These are phyloP conservation scores for Rhizopogon sp. DNA, from an alignment of 768 basidiomycete genomes.

Conservation along the genomic window DNA sequence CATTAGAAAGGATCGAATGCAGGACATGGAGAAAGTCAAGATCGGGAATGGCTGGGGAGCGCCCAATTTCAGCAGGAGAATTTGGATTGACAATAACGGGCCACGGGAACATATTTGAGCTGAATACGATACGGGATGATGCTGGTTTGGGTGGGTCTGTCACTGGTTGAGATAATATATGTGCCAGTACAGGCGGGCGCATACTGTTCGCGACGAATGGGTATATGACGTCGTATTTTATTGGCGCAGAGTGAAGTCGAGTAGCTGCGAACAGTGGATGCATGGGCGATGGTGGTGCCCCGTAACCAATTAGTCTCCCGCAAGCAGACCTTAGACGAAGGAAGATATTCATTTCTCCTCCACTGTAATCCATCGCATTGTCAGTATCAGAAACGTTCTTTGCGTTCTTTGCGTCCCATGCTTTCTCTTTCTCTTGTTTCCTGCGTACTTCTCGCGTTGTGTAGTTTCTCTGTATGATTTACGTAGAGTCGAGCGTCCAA, in stretches of 20 bases:
- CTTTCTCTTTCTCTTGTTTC: too few species aligned
- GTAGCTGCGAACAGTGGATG: constrained; percentile 60
- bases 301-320: too few species aligned
- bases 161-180: constrained; percentile 56
- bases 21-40: constrained; percentile 58
- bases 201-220: too few species aligned
- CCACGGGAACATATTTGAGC: constrained; percentile 59
- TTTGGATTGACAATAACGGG: constrained; percentile 43
- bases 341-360: not conserved
- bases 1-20: constrained; percentile 46
- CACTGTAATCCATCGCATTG: constrained; percentile 20
- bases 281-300: constrained; percentile 40
- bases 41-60: constrained; percentile 44
- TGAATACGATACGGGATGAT: constrained; percentile 45
- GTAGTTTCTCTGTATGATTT: too few species aligned
- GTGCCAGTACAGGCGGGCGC: constrained; percentile 46
- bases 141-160: constrained; percentile 52
- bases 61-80: constrained; percentile 12
- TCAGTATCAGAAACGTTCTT: not conserved
- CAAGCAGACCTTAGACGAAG: too few species aligned
- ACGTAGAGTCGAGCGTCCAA: too few species aligned
- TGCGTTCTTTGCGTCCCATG: too few species aligned
- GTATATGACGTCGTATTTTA: constrained; percentile 58
- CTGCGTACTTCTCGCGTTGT: too few species aligned
- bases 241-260: constrained; percentile 52